Base-by-base conservation (phyloP, 805 yeast species). In the Nematodospora valgi region DNA sequence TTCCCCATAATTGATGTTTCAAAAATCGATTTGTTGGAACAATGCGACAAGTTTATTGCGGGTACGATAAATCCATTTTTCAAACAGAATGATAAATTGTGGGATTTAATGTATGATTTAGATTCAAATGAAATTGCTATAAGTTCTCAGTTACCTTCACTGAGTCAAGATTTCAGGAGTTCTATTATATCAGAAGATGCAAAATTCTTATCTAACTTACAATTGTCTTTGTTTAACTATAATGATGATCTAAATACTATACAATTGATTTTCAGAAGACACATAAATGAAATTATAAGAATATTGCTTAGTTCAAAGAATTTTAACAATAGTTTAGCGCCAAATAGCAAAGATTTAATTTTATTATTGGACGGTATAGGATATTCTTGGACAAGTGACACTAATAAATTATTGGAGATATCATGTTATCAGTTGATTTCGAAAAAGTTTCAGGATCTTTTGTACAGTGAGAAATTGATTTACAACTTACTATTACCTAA, bases 31-130 rank as follows among this genome's bases (percentile, higher is more conserved):
- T 43, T 70, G 2, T 52, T 78, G 33, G 64, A 64, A 40, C 58
- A 49, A 34, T 67, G 60, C 41, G 61, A 47, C 20, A 59, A 59
- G 19, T 76, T 63, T 45, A 58, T 82, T 31, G 71, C 83, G 2
- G 91, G 91, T 3, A 80, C 87, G 3, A 76, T 82, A 26, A 82
- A 82, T 49, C 74, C 82, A 11, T 71, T 80, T 26, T 74, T 82
- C 49, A 77, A 76, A 47, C 67, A 72, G 21, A 71, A 71, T 38
- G 64, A 62, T 21, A 65, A 64, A 29, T 49, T 73, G 14, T 82
- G 84, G 82, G 85, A 82, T 52, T 52, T 78, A 21, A 68, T 76
- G 40, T 74, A 78, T 38, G 80, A 82, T 51, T 47, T 82, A 41
- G 88, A 81, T 47, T 33, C 66, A 0, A 72, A 72, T 30, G 69